phyloP scores from a whole-genome alignment of 352 stramenopile genomes.

The Thraustochytrium sp. region DNA sequence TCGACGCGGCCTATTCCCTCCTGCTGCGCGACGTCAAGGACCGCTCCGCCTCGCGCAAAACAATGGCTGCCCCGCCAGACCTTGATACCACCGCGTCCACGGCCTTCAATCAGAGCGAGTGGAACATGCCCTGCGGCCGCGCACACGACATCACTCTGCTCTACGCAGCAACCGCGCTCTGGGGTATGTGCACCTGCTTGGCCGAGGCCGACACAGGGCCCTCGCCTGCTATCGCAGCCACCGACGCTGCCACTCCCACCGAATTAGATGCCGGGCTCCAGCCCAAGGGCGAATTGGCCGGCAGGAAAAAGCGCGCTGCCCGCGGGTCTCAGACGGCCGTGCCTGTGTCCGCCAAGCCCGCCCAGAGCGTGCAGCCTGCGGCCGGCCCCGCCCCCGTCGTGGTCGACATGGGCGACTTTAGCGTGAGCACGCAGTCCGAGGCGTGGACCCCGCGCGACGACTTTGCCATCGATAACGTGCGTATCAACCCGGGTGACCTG shows the following conservation, averaged over 20 bases:
- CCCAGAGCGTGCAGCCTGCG: too few species aligned
- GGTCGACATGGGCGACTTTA: conserved; percentile 1
- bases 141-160: conserved; percentile 7
- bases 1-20: neutral
- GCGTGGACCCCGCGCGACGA: neutral
- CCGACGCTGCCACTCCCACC: too few species aligned
- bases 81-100: neutral
- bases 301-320: too few species aligned
- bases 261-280: too few species aligned
- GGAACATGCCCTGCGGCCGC: conserved; percentile 11
- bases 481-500: neutral
- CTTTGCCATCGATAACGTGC: neutral
- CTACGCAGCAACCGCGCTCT: neutral
- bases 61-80: neutral
- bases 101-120: conserved; percentile 16
- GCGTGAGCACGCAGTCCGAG: neutral
- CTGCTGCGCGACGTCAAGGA: neutral
- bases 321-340: too few species aligned
- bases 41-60: neutral
- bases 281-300: too few species aligned
- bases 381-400: neutral
- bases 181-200: conserved; percentile 1
- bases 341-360: too few species aligned
- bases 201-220: neutral
- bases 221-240: neutral